phyloP scores from a whole-genome alignment of 345 rosid species.

The Corchorus olitorius region DNA sequence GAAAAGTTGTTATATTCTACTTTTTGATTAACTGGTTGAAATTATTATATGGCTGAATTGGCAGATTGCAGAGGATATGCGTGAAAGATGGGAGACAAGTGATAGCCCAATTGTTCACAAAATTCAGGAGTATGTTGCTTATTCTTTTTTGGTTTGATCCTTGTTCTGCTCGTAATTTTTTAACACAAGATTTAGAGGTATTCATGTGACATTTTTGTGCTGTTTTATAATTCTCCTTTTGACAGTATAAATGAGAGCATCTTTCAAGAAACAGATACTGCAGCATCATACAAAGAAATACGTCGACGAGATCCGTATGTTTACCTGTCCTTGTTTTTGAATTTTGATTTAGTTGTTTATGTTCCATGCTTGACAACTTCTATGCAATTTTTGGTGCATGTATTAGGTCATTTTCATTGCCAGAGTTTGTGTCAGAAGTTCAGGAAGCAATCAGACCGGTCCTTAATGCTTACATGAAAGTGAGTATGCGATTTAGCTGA shows the following conservation, averaged over 20 bases:
- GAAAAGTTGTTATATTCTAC: not conserved
- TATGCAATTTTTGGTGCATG: slow-evolving; percentile 24
- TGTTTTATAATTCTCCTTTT: slow-evolving; percentile 25
- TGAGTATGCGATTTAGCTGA: slow-evolving; percentile 16
- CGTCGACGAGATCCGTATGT: slow-evolving; percentile 87
- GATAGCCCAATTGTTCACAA: slow-evolving; percentile 92
- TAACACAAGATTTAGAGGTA: not conserved
- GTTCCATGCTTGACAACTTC: slow-evolving; percentile 5
- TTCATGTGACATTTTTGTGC: slow-evolving; percentile 2
- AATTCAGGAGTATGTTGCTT: slow-evolving; percentile 82
- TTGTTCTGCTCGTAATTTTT: not conserved
- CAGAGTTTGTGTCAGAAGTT: slow-evolving; percentile 82
- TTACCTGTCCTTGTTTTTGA: slow-evolving; percentile 20
- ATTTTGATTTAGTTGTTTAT: slow-evolving; percentile 4
- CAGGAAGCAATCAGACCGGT: slow-evolving; percentile 88
- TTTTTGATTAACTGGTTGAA: not conserved
- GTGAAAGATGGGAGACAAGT: slow-evolving; percentile 97
- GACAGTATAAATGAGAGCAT: slow-evolving; percentile 80
- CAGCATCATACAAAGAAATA: slow-evolving; percentile 83
- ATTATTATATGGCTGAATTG: slow-evolving; percentile 24
- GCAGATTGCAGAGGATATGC: slow-evolving; percentile 91
- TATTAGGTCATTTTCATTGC: slow-evolving; percentile 83
- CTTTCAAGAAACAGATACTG: slow-evolving; percentile 89
- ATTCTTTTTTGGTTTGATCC: not conserved
- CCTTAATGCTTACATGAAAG: slow-evolving; percentile 82